Base-by-base conservation (phyloP, 192 early-diverging fungal genomes). In the Umbelopsis vinacea region DNA sequence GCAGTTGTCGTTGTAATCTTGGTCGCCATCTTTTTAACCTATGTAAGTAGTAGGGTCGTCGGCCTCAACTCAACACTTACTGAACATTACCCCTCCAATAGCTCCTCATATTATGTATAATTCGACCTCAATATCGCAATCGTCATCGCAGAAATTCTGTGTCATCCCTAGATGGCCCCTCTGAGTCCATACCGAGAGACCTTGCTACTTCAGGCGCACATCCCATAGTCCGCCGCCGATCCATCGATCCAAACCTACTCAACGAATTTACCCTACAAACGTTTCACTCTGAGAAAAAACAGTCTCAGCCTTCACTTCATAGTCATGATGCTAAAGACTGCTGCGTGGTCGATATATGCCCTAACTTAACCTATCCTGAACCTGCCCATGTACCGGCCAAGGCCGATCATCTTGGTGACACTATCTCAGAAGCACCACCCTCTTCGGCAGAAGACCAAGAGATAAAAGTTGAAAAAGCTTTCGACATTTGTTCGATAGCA, bases 1-100 rank as follows among this genome's bases (percentile, higher is more conserved):
- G 33, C 33, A 63, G 57, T 63, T 17, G 57, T 63, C 7, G 57
- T 63, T 12, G 57, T 63, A 35, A 63, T 63, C 33, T 37, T 63
- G 33, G 57, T 35, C 14, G 57, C 57, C 33, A 63, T 63, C 14
- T 63, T 63, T 26, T 37, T 63, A 19, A 29, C 33, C 17, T 63
- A 63, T 63, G 57, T 63, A 37, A 63, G 57, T 37, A 29, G 29
- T 29, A 29, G 29, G 29, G n/a, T n/a, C n/a, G n/a, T n/a, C n/a
- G n/a, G 3, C 29, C 1, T 29, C 29, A 29, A 29, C 29, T 29
- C 3, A 29, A 29, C 29, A 2, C 29, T 29, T 29, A 3, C 29
- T 50, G 6, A 17, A 21, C 7, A 3, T 19, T 3, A 46, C 46
- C 6, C 0, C 48, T n/a, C n/a, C 14, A 1, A 26, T 29, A 63